Evolutionary conservation across 2,329 filamentous ascomycete species (phyloP), one percentile per base, ranked within the genome.

Genomic region (Teratosphaeria nubilosa): DNA sequence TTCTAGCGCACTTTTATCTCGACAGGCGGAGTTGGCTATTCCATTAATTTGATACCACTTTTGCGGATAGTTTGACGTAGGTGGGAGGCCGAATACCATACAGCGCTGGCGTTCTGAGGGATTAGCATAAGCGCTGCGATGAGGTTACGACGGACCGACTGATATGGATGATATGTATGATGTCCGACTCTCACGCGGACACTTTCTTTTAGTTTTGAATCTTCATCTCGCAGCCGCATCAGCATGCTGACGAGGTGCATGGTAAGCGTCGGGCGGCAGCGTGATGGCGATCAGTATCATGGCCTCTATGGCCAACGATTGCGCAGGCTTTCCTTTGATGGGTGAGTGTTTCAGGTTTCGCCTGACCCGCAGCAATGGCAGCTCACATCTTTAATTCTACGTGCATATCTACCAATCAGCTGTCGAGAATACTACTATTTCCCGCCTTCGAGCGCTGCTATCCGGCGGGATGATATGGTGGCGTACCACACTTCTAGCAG

Each of bases 1-100:
- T 78, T 80, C 64, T 79, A 48, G 41, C n/a, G 20, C n/a, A 48
- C 41, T 5, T 16, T 24, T 1, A 10, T 48, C 41, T 20, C 41
- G 32, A 34, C n/a, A 54, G 51, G 48, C 31, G n/a, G 41, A 22
- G 20, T 45, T 55, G 14, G 41, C 6, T 14, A 32, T 52, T 56
- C 24, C 22, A 13, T 27, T 51, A 20, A 10, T 48, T 20, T 22
- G 41, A 22, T 48, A 41, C 41, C 16, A 20, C n/a, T 22, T 48
- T 48, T 48, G 16, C 16, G 27, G n/a, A 48, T 16, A 11, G n/a
- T 7, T 48, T 48, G 41, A n/a, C 41, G 16, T 16, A 6, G 16
- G 20, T 20, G 41, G 41, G 20, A 16, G 41, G 41, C n/a, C 9
- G 20, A 16, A 7, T 48, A 3, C n/a, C 16, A 22, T 22, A 37